phyloP scores from a whole-genome alignment of 2,329 filamentous ascomycete species.

The Diaporthe ilicicola region DNA sequence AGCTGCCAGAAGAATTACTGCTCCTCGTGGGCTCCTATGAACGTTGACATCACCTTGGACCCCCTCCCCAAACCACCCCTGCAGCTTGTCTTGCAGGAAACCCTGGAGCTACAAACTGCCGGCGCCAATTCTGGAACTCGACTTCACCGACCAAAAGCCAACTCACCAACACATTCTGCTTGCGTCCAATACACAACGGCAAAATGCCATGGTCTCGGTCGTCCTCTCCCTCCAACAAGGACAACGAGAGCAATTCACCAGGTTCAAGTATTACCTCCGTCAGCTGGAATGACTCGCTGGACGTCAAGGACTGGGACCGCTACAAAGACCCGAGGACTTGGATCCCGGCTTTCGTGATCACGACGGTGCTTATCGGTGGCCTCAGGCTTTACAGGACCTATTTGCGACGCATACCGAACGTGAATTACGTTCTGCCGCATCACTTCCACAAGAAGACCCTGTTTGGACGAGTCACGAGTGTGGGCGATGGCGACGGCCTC shows the following conservation, averaged over 20 bases:
- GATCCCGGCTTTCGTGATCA: constrained; percentile 62
- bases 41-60: not conserved
- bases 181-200: not conserved
- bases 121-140: not conserved
- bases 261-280: constrained; percentile 31
- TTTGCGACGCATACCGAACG: constrained; percentile 83
- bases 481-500: constrained; percentile 97
- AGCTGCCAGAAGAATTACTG: not conserved
- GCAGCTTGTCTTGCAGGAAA: not conserved
- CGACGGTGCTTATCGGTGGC: constrained; percentile 61
- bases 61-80: not conserved
- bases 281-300: constrained; percentile 53
- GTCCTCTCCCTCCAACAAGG: constrained; percentile 18
- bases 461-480: constrained; percentile 87
- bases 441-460: constrained; percentile 80
- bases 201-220: constrained; percentile 34
- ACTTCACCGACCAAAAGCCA: not conserved
- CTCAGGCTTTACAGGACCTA: constrained; percentile 76
- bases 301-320: constrained; percentile 60
- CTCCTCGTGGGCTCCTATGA: too few species aligned
- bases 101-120: not conserved
- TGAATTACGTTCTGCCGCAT: constrained; percentile 76
- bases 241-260: not conserved
- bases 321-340: constrained; percentile 64
- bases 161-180: not conserved